These are phyloP conservation scores for Diaporthe caulivora DNA, from an alignment of 2,329 filamentous ascomycete genomes.

Conservation along the genomic window DNA sequence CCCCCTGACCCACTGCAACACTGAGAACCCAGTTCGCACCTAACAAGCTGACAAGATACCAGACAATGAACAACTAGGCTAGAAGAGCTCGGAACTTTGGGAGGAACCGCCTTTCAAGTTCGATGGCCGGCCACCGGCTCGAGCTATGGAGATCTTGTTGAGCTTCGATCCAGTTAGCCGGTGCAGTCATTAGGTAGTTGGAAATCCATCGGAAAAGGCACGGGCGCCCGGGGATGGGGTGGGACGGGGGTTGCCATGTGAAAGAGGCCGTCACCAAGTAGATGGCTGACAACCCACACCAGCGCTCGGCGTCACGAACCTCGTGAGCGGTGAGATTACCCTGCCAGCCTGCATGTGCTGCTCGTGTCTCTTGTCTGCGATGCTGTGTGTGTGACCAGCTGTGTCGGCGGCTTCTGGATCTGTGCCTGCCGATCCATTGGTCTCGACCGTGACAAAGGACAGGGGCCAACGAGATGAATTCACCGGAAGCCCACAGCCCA, in stretches of 20 bases:
- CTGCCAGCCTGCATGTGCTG: neutral
- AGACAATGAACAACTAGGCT: too few species aligned
- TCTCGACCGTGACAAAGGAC: slow-evolving; percentile 28
- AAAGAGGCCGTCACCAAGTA: neutral
- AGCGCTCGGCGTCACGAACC: slow-evolving; percentile 3
- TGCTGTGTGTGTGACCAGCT: slow-evolving; percentile 12
- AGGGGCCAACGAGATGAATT: slow-evolving; percentile 7
- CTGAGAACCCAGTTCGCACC: too few species aligned
- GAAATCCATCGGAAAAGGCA: too few species aligned
- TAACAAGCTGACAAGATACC: too few species aligned
- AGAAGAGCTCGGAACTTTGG: neutral
- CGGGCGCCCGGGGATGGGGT: too few species aligned
- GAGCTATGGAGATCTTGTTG: neutral
- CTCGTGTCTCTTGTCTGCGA: neutral
- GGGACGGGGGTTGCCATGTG: neutral
- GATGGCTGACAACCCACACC: neutral
- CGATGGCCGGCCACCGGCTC: slow-evolving; percentile 1
- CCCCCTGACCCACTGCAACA: slow-evolving; percentile 34
- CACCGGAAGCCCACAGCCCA: slow-evolving; percentile 4
- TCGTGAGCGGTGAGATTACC: slow-evolving; percentile 4
- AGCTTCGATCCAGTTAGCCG: neutral
- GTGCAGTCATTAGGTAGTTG: neutral
- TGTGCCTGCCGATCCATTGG: slow-evolving; percentile 35
- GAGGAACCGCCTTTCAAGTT: neutral
- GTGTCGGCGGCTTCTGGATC: slow-evolving; percentile 11